Conservation (phyloP, 768 basidiomycete species). For the Heimioporus sp. region DNA sequence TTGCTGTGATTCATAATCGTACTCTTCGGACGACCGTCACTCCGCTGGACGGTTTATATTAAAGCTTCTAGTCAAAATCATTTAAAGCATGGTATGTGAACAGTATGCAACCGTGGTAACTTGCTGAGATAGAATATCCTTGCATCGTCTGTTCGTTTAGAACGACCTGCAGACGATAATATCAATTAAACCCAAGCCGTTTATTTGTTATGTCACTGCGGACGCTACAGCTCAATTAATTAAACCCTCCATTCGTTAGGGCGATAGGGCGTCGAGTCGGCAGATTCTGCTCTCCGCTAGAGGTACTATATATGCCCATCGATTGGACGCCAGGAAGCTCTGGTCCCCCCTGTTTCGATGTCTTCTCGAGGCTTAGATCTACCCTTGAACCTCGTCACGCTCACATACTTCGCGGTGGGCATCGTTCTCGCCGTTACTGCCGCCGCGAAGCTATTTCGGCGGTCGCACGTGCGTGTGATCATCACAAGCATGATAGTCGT, state of each 20-base stretch:
- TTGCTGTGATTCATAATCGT: neutral
- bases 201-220: neutral
- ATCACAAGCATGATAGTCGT: neutral
- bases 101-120: neutral
- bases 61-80: neutral
- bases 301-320: neutral
- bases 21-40: neutral
- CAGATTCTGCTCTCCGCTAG: neutral
- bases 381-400: neutral
- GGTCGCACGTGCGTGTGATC: neutral
- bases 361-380: neutral
- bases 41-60: neutral
- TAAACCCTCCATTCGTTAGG: neutral
- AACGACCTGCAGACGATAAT: neutral
- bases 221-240: neutral
- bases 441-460: neutral
- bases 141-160: neutral
- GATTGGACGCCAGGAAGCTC: neutral
- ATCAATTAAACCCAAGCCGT: neutral
- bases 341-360: neutral
- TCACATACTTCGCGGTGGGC: neutral
- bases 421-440: neutral
- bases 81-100: neutral
- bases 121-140: neutral
- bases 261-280: neutral